Evolutionary conservation across 176 grass and related monocot species (phyloP).

Genomic region (Miscanthus lutarioriparius): DNA sequence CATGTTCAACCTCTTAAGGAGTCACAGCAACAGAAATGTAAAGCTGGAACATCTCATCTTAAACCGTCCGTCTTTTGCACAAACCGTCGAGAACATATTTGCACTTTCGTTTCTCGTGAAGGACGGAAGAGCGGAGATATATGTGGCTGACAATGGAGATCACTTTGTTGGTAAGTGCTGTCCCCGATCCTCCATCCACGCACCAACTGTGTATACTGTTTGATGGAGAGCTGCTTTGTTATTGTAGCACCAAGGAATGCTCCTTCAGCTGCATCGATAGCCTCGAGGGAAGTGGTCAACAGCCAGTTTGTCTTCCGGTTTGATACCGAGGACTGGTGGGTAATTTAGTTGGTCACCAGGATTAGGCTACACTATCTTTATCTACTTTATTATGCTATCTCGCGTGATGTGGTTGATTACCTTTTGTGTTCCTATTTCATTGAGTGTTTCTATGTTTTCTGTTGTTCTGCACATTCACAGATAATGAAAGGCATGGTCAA

Average conservation of each 20-base stretch:
- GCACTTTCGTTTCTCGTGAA: conserved; percentile 56
- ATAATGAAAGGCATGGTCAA: conserved; percentile 32
- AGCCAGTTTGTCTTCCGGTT: conserved; percentile 51
- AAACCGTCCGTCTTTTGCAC: conserved; percentile 40
- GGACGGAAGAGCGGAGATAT: conserved; percentile 42
- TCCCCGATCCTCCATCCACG: background rate
- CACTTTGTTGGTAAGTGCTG: conserved; percentile 44
- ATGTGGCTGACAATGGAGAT: conserved; percentile 20
- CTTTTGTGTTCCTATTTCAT: background rate
- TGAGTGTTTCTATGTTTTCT: background rate
- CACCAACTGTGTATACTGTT: background rate
- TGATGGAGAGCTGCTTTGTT: background rate
- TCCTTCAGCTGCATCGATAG: conserved; percentile 37
- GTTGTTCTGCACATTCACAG: conserved; percentile 24
- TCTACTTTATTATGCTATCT: no score
- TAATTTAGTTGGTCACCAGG: conserved; percentile 2
- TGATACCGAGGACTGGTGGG: conserved; percentile 49
- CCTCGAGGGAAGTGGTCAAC: conserved; percentile 31
- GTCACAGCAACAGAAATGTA: background rate
- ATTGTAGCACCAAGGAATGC: conserved; percentile 49
- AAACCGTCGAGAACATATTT: conserved; percentile 55
- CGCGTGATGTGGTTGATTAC: no score
- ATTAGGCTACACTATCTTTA: background rate
- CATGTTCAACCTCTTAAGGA: conserved; percentile 42
- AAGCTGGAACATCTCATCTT: conserved; percentile 44